Conservation (phyloP, 768 basidiomycete species). For the Tulasnella sp. region DNA sequence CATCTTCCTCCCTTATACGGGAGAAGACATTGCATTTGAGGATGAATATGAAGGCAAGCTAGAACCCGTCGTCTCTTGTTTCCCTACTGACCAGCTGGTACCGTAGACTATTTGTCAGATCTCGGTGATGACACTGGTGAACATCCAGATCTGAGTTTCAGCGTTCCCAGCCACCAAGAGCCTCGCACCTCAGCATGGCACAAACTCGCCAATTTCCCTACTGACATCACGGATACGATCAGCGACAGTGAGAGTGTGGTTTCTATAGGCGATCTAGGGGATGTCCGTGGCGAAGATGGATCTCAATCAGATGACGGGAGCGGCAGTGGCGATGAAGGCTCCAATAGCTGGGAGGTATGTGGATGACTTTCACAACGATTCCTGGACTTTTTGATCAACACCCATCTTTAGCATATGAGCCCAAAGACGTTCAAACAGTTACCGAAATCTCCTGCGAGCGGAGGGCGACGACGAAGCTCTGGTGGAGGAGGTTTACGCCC, state of each 20-base stretch:
- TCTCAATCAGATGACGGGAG: conserved; percentile 41
- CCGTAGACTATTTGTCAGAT: conserved; percentile 70
- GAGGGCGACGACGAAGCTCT: conserved; percentile 53
- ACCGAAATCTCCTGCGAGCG: conserved; percentile 78
- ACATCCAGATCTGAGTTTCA: conserved; percentile 20
- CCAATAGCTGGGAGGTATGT: conserved; percentile 93
- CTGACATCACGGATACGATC: conserved; percentile 74
- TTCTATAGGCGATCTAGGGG: conserved; percentile 77
- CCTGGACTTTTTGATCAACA: not conserved
- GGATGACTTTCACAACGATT: not conserved
- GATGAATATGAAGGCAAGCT: conserved; percentile 66
- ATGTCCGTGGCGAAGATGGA: conserved; percentile 53
- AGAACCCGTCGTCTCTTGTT: not conserved
- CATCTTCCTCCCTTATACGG: conserved; percentile 79
- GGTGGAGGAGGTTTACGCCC: conserved; percentile 77
- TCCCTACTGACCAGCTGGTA: not conserved
- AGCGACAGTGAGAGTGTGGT: conserved; percentile 92
- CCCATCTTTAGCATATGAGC: conserved; percentile 70
- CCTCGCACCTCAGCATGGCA: conserved; percentile 49
- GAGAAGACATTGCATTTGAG: conserved; percentile 89
- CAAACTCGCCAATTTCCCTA: conserved; percentile 63
- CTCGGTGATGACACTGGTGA: conserved; percentile 34
- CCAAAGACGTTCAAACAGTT: conserved; percentile 89
- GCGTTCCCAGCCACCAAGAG: conserved; percentile 14
- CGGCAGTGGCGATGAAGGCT: conserved; percentile 53